A percentile compares a stretch with the other conserved stretches of the same genome.
These are phyloP conservation scores for Colletotrichum liriopes DNA, from an alignment of 2,329 filamentous ascomycete species.

Conservation along the genomic window DNA sequence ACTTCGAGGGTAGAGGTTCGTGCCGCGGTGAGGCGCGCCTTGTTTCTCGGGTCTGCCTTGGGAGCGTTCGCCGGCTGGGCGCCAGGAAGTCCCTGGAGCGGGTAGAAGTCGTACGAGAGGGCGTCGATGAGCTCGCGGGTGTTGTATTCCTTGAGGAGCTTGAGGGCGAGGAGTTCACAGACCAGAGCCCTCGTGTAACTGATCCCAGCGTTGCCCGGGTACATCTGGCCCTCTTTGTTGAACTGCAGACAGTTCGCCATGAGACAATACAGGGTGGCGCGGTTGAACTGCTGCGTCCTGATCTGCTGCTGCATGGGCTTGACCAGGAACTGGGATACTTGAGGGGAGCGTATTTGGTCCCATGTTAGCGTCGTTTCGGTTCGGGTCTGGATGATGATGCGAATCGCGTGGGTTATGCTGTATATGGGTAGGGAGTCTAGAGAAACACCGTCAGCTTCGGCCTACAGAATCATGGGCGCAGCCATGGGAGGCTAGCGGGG, in stretches of 20 bases:
- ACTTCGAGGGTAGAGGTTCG: slow-evolving; percentile 93
- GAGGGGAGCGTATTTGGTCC: slow-evolving; percentile 96
- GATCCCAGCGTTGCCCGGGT: slow-evolving; percentile 87
- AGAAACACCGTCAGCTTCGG: background rate
- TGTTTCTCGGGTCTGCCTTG: slow-evolving; percentile 56
- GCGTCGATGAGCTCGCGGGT: slow-evolving; percentile 94
- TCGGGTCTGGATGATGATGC: slow-evolving; percentile 84
- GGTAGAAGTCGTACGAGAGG: slow-evolving; percentile 94
- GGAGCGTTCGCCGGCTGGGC: slow-evolving; percentile 57
- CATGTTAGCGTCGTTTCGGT: slow-evolving; percentile 94
- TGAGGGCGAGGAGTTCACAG: slow-evolving; percentile 91
- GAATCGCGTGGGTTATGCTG: slow-evolving; percentile 90
- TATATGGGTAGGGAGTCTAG: slow-evolving; percentile 90
- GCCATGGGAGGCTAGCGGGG: slow-evolving; percentile 26
- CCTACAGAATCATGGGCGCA: background rate
- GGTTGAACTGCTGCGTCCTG: slow-evolving; percentile 84
- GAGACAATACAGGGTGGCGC: slow-evolving; percentile 89
- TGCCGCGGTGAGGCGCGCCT: slow-evolving; percentile 71
- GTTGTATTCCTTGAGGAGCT: slow-evolving; percentile 89
- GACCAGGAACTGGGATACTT: slow-evolving; percentile 94
- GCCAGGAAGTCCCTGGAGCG: slow-evolving; percentile 83
- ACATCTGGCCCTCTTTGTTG: slow-evolving; percentile 85
- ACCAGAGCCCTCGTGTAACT: slow-evolving; percentile 89
- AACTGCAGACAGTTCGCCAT: slow-evolving; percentile 97
- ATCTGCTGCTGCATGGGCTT: slow-evolving; percentile 97